Percentiles rank a stretch among this genome's conserved stretches.
Evolutionary conservation across 306 rosid species (phyloP).

Genomic region (Rosa multiflora): DNA sequence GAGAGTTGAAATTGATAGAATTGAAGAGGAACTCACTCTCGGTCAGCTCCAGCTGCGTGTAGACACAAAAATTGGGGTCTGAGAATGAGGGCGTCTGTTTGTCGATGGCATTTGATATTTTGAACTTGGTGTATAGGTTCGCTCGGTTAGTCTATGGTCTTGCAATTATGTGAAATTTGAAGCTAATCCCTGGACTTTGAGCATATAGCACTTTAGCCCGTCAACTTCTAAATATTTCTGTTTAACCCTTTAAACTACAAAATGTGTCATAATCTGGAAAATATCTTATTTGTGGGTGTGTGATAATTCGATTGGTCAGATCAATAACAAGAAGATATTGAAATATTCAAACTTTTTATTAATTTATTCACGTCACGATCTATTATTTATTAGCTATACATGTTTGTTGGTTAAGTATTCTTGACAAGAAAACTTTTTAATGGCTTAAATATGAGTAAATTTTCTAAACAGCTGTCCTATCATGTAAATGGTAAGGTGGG

Average conservation of each 20-base stretch:
- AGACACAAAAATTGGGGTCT: neutral
- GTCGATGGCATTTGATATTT: neutral
- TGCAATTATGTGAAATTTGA: neutral
- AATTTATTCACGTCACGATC: too few relatives aligned
- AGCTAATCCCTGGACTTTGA: neutral
- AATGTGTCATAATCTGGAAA: too few relatives aligned
- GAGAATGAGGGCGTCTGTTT: neutral
- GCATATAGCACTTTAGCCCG: neutral
- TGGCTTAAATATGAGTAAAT: too few relatives aligned
- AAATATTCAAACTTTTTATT: too few relatives aligned
- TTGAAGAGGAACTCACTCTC: neutral
- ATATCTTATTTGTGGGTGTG: too few relatives aligned
- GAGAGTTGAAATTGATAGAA: neutral
- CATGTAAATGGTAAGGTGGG: too few relatives aligned
- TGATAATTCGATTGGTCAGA: too few relatives aligned
- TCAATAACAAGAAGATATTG: neutral
- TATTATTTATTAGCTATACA: too few relatives aligned
- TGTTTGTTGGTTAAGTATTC: too few relatives aligned
- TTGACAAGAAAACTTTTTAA: too few relatives aligned
- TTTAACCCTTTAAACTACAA: too few relatives aligned
- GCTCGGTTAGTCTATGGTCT: neutral
- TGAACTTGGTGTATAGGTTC: neutral
- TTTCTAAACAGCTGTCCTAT: too few relatives aligned
- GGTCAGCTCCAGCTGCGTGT: neutral
- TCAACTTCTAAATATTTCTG: neutral